Base-by-base conservation (phyloP, 106 monocot genomes). In the Dendrobium officinale region DNA sequence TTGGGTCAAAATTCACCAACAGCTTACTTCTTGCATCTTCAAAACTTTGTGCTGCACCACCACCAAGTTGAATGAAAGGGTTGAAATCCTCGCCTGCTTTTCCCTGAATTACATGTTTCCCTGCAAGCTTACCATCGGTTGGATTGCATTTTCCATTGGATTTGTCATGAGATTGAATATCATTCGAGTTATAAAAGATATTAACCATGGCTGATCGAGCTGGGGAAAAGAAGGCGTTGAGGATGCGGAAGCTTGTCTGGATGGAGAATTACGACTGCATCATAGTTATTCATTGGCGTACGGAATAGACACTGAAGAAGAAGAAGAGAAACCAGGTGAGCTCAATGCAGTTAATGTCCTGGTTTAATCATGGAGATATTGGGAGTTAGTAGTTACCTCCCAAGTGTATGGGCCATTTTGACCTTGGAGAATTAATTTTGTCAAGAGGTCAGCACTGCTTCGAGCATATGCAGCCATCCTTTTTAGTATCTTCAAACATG, bases 1-100 rank as follows among this genome's bases (percentile, higher is more conserved):
- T 88, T 59, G 99, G 95, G 55, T 99, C 95, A 85, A 99, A 99
- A 55, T 88, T 87, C 19, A 99, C 90, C 91, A 99, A 80, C 56
- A 95, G 78, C 42, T 84, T 90, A 22, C 87, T 91, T 77, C 92
- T 92, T 29, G 82, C 77, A 79, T 89, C 92, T 41, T 85, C 86
- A 58, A 88, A 55, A 51, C 79, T 87, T 76, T 84, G 79, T 45
- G 45, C 27, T 49, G 56, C 42, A 64, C 77, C 68, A 55, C 75
- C 68, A 15, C 77, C 64, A 58, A 33, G 70, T 18, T 47, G 49
- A 59, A 88, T 77, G 77, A 88, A 90, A 45, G 95, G 88, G 11
- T 88, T 74, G 74, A 99, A 99, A 81, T 91, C 95, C 31, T 88
- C 87, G 68, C 87, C 87, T 77, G 95, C 83, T 82, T 82, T 88